Percentiles rank a stretch among this genome's conserved stretches.
Conservation (phyloP, 371 early-diverging fungal genomes). For the Mucor racemosus region DNA sequence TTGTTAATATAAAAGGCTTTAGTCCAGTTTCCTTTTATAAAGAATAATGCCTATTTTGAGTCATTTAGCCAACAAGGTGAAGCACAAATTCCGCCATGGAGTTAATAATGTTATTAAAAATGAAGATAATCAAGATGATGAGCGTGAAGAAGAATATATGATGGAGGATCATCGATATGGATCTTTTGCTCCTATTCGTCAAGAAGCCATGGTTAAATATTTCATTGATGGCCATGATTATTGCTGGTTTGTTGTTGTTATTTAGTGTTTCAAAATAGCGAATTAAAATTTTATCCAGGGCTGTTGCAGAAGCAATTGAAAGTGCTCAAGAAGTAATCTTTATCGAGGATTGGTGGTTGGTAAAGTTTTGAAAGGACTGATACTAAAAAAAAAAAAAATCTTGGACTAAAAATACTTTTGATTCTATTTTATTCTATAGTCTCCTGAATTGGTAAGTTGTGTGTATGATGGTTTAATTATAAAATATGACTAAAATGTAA, state of each 20-base stretch:
- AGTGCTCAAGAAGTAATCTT: constrained; percentile 77
- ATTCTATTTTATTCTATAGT: constrained; percentile 25
- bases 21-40: neutral
- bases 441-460: constrained; percentile 49
- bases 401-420: neutral
- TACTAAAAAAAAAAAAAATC: neutral
- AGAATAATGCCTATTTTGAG: constrained; percentile 33
- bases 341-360: constrained; percentile 94
- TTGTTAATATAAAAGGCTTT: neutral
- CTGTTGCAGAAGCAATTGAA: constrained; percentile 78
- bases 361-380: constrained; percentile 29
- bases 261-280: neutral
- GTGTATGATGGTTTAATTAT: neutral
- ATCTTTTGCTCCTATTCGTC: constrained; percentile 84
- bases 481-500: neutral
- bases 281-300: constrained; percentile 33
- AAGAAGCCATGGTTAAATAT: constrained; percentile 68
- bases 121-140: constrained; percentile 30
- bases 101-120: constrained; percentile 20
- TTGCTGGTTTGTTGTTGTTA: constrained; percentile 53
- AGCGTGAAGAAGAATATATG: constrained; percentile 42
- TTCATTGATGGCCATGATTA: constrained; percentile 90
- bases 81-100: constrained; percentile 28
- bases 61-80: constrained; percentile 39
- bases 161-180: constrained; percentile 65